Percentiles rank a stretch among this genome's conserved stretches.
Evolutionary conservation across 2,329 filamentous ascomycete species (phyloP).

Genomic region (Colletotrichum sp.): DNA sequence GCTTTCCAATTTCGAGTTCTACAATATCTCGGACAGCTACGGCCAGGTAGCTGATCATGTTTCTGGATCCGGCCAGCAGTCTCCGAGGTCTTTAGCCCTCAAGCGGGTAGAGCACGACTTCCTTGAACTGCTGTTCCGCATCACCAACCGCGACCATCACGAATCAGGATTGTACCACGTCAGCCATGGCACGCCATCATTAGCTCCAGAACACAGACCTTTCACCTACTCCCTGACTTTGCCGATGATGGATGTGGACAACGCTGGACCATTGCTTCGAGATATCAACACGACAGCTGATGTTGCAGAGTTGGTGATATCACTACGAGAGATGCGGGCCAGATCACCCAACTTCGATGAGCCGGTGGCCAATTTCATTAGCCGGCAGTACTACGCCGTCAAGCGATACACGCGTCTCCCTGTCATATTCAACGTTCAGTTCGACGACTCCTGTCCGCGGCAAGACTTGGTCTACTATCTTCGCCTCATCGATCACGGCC

Average conservation of each 20-base stretch:
- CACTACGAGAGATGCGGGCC: constrained; percentile 23
- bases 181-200: constrained; percentile 63
- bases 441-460: not conserved
- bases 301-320: constrained; percentile 65
- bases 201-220: constrained; percentile 62
- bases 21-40: constrained; percentile 61
- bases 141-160: constrained; percentile 57
- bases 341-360: constrained; percentile 31
- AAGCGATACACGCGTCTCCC: constrained; percentile 52
- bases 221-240: constrained; percentile 73
- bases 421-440: not conserved
- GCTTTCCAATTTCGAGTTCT: constrained; percentile 78
- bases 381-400: constrained; percentile 61
- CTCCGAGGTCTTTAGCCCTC: constrained; percentile 63
- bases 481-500: constrained; percentile 60
- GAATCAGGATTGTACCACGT: constrained; percentile 58
- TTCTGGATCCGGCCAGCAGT: constrained; percentile 22
- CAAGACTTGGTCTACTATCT: constrained; percentile 37
- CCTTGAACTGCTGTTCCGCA: constrained; percentile 64
- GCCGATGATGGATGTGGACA: constrained; percentile 61
- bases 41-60: not conserved
- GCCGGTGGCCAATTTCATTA: constrained; percentile 50
- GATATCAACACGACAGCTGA: constrained; percentile 70
- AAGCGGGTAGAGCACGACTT: constrained; percentile 74
- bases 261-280: constrained; percentile 61